Percentiles rank a stretch among this genome's conserved stretches.
phyloP scores from a whole-genome alignment of 768 basidiomycete species.

The Lentinula aciculospora region DNA sequence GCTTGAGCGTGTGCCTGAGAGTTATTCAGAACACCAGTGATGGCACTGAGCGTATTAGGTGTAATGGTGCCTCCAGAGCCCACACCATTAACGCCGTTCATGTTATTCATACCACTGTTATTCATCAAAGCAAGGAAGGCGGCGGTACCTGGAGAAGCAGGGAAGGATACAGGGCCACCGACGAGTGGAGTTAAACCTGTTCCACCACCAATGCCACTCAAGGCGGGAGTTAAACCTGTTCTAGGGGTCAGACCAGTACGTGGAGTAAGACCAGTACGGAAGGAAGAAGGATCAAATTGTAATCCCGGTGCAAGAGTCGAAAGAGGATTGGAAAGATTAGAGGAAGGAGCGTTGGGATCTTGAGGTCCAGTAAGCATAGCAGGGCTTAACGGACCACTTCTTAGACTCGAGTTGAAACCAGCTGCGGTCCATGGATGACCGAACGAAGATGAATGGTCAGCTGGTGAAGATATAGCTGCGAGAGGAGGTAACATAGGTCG shows the following conservation, averaged over 20 bases:
- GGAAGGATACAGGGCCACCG: constrained; percentile 69
- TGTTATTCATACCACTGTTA: constrained; percentile 26
- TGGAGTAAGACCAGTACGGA: constrained; percentile 86
- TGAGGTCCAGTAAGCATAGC: constrained; percentile 93
- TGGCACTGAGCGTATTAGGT: constrained; percentile 70
- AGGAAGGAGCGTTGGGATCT: constrained; percentile 29
- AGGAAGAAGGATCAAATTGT: constrained; percentile 64
- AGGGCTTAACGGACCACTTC: constrained; percentile 90
- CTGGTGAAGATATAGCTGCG: constrained; percentile 69
- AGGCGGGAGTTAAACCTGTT: constrained; percentile 74
- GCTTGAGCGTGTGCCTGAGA: constrained; percentile 16
- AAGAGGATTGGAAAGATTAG: constrained; percentile 2
- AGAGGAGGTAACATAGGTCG: constrained; percentile 81
- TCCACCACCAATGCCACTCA: constrained; percentile 73
- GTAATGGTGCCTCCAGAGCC: constrained; percentile 52
- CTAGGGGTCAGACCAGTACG: constrained; percentile 81
- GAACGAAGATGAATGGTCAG: constrained; percentile 48
- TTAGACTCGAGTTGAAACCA: constrained; percentile 63
- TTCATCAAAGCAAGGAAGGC: constrained; percentile 92
- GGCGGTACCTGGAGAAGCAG: constrained; percentile 84
- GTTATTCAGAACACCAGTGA: constrained; percentile 71
- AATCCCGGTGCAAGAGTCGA: constrained; percentile 20
- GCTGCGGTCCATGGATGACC: constrained; percentile 46
- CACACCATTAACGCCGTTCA: constrained; percentile 15
- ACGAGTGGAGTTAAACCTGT: constrained; percentile 80